These are phyloP conservation scores for Pichia sp. DNA, from an alignment of 1,139 yeast genomes.

Conservation along the genomic window DNA sequence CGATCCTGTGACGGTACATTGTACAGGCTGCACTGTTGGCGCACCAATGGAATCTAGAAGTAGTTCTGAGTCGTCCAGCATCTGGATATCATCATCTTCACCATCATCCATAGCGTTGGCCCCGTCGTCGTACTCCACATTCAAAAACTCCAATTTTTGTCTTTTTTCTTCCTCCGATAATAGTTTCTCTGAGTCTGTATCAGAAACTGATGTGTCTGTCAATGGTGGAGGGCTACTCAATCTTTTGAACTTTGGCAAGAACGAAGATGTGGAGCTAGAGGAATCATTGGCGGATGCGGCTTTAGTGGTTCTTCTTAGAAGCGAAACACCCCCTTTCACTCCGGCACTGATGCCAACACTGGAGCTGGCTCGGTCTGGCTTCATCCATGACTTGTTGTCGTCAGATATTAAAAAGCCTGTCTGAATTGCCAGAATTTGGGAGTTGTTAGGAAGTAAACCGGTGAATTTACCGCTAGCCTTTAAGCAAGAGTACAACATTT, in stretches of 20 bases:
- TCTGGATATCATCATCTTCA: slow-evolving; percentile 35
- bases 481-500: slow-evolving; percentile 40
- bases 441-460: slow-evolving; percentile 52
- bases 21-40: slow-evolving; percentile 39
- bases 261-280: slow-evolving; percentile 1
- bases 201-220: slow-evolving; percentile 44
- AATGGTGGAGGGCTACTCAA: slow-evolving; percentile 33
- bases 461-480: slow-evolving; percentile 45
- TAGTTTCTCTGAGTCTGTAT: slow-evolving; percentile 33
- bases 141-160: slow-evolving; percentile 35
- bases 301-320: slow-evolving; percentile 22
- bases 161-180: slow-evolving; percentile 38
- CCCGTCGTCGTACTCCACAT: background rate
- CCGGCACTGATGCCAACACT: background rate
- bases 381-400: slow-evolving; percentile 40
- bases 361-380: slow-evolving; percentile 34
- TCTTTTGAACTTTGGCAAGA: slow-evolving; percentile 30
- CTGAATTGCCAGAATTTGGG: slow-evolving; percentile 55
- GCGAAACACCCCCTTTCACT: slow-evolving; percentile 5
- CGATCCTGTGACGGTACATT: slow-evolving; percentile 48
- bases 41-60: slow-evolving; percentile 20
- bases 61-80: slow-evolving; percentile 30
- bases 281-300: background rate
- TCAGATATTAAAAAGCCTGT: slow-evolving; percentile 54
- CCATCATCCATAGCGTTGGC: slow-evolving; percentile 32